A percentile compares a stretch with the other conserved stretches of the same genome.
Conservation (phyloP, 2,329 filamentous ascomycete species). For the Orbilia ellipsospora region DNA sequence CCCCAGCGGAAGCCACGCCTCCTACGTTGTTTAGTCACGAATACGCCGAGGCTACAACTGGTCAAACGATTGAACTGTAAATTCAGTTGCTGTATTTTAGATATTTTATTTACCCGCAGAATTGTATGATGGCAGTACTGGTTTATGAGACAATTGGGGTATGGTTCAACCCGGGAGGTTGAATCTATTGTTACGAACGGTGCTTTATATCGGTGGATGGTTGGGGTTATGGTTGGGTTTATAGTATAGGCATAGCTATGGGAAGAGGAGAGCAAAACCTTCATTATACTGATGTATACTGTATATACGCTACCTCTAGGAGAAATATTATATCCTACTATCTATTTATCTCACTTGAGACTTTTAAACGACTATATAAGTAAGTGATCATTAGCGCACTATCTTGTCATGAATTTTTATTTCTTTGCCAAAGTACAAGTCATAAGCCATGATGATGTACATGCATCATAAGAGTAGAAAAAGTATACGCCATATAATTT, state of each 20-base stretch:
- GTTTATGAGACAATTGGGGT: conserved; percentile 10
- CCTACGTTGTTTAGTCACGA: conserved; percentile 10
- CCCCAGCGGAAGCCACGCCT: conserved; percentile 18
- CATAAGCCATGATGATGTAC: neutral
- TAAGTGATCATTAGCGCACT: neutral
- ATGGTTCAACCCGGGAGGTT: no score
- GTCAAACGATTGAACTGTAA: conserved; percentile 22
- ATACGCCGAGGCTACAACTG: conserved; percentile 13
- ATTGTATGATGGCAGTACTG: neutral
- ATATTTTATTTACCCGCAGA: no score
- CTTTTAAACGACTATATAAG: no score
- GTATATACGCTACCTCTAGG: no score
- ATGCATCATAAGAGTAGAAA: neutral
- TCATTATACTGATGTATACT: no score
- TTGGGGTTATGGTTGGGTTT: no score
- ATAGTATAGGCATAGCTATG: no score
- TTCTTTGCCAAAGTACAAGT: neutral
- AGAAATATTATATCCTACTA: no score
- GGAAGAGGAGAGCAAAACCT: no score
- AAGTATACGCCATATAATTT: neutral
- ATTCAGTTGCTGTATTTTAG: neutral
- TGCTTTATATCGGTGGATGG: no score
- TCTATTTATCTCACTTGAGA: no score
- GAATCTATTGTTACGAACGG: no score
- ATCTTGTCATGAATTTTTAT: neutral